Evolutionary conservation across 208 protist species (phyloP), one percentile per base, ranked within the genome.

Genomic region (Porcisia hertigi): DNA sequence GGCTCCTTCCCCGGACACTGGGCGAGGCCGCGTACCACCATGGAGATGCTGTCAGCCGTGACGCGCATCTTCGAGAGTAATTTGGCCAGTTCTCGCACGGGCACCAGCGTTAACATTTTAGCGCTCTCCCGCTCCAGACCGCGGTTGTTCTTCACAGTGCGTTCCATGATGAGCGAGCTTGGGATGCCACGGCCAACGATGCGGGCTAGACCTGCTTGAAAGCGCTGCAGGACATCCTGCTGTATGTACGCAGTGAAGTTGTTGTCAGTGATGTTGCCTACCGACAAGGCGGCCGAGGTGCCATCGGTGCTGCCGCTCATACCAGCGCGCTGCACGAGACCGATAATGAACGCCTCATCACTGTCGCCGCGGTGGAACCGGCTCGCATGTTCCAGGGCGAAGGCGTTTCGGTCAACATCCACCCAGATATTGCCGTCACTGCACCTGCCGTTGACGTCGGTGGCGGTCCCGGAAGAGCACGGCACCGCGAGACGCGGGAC

Each of bases 131-230:
- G 82, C 66, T 82, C 75, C 5, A 86, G 82, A 47, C 84, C 87
- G 45, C 88, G 81, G 73, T 89, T 83, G 34, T 69, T 49, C 66
- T 83, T 77, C 39, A 81, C 69, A 14, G 82, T 90, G 49, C 88
- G 89, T 69, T 91, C 82, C 6, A 83, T 76, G 39, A 91, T 80
- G 34, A 91, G 43, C 20, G 73, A 62, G 30, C 88, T 67, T 0
- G 92, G 88, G 64, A 96, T 92, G 73, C 89, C 92, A 39, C 83
- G 81, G 23, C 90, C 90, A 41, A 93, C 90, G 41, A 96, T 79
- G 66, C 78, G 80, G 34, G 90, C 84, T 39, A 96, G 83, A 18
- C 84, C 85, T 0, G 87, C 49, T 49, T 93, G 85, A 71, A 96
- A 93, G 63, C 85, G 73, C 41, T 70, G 77, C 20, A 92, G 58